Percentiles rank a stretch among this genome's conserved stretches.
phyloP scores from a whole-genome alignment of 192 early-diverging fungal species.

The Entomortierella parvispora region DNA sequence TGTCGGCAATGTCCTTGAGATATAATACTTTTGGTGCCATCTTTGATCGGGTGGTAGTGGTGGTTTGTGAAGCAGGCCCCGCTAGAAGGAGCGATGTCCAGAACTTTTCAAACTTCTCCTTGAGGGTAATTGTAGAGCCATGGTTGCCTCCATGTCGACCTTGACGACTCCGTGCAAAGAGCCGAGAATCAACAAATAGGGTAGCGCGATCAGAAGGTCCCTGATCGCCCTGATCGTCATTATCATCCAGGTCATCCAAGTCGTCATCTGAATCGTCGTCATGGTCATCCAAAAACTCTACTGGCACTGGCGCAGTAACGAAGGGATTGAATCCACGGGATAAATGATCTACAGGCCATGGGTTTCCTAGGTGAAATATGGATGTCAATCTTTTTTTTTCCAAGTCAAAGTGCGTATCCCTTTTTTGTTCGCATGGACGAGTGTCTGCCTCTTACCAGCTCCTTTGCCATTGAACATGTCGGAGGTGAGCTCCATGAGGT shows the following conservation, averaged over 20 bases:
- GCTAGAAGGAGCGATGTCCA: constrained; percentile 53
- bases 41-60: not conserved
- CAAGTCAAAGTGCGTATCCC: constrained; percentile 5
- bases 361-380: constrained; percentile 34
- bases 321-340: constrained; percentile 45
- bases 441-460: too few species aligned
- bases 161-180: constrained; percentile 16
- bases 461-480: constrained; percentile 53
- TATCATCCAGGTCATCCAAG: constrained; percentile 53
- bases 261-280: constrained; percentile 28
- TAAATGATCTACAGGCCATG: constrained; percentile 43
- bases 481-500: constrained; percentile 62
- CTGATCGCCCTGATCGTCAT: constrained; percentile 58
- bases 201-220: constrained; percentile 13
- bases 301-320: constrained; percentile 28
- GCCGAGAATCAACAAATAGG: constrained; percentile 32
- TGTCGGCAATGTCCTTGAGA: constrained; percentile 58
- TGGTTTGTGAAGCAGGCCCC: constrained; percentile 11
- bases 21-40: constrained; percentile 56
- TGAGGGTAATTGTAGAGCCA: constrained; percentile 15
- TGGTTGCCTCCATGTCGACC: constrained; percentile 16
- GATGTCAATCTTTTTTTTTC: constrained; percentile 13
- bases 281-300: constrained; percentile 13
- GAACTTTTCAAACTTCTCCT: constrained; percentile 48
- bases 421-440: too few species aligned